Base-by-base conservation (phyloP, 805 yeast genomes). In the Saccharomycopsis sp. region DNA sequence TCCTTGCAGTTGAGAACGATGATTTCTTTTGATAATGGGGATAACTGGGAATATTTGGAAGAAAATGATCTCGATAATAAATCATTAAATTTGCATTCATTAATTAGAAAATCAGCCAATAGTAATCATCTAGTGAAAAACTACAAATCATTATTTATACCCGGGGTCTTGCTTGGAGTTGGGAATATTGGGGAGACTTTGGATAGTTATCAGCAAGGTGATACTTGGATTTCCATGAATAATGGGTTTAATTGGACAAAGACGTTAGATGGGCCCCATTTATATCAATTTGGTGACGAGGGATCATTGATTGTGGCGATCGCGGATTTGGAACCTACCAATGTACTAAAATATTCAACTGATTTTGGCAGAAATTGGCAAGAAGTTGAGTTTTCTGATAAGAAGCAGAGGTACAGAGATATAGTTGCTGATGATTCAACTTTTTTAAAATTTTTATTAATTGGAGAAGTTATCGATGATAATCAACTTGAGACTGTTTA, bases 331-430 rank as follows among this genome's bases (percentile, higher is more conserved):
- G 56, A 68, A 4, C 57, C 55, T 4, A 56, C 59, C 0, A 66
- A 66, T 42, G 60, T 61, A 4, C 61, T 72, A 29, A 65, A 59
- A 42, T 86, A 70, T 54, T 79, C 94, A 0, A 56, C 79, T n/a
- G 88, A 86, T 59, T 85, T 81, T 57, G 96, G 96, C 34, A 57
- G 64, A 22, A 59, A 79, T 2, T 86, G 93, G 89, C 47, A 57
- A 2, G 32, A 24, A 17, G n/a, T n/a, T 13, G 24, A 34, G 11
- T 22, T 40, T 3, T 7, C 20, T 13, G 16, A 23, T 6, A 21
- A 21, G 8, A 32, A 32, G 27, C 2, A 24, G 23, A 16, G 31
- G 24, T n/a, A 8, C 0, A 45, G 58, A 3, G 55, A 60, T 4
- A 44, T 81, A 5, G 56, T 75, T 1, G 76, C 87, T 0, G 72